Percentiles rank a stretch among this genome's conserved stretches.
Evolutionary conservation across 2,329 filamentous ascomycete species (phyloP).

Genomic region (Verticillium klebahnii): DNA sequence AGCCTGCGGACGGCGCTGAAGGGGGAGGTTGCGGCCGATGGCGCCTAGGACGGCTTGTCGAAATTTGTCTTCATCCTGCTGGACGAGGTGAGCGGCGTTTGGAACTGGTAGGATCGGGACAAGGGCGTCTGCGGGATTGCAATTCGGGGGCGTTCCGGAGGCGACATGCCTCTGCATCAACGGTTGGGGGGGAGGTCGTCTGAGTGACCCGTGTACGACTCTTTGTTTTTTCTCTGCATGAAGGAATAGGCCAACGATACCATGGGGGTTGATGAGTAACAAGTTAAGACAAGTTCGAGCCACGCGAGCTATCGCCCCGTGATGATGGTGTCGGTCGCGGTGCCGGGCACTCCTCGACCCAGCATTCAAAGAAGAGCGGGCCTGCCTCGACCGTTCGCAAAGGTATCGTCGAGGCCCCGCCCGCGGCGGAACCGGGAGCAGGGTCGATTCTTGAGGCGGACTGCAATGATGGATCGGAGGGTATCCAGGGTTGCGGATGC

Average conservation of each 20-base stretch:
- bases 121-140: neutral
- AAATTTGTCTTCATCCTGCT: neutral
- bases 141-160: neutral
- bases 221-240: neutral
- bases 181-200: neutral
- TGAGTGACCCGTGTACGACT: neutral
- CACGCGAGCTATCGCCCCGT: neutral
- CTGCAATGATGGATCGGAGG: constrained; percentile 45
- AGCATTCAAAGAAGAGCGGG: constrained; percentile 60
- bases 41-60: constrained; percentile 4
- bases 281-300: neutral
- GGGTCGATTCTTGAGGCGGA: constrained; percentile 25
- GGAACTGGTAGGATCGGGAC: neutral
- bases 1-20: constrained; percentile 58
- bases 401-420: constrained; percentile 39
- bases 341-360: constrained; percentile 55
- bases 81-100: constrained; percentile 1
- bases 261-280: neutral
- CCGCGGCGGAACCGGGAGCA: constrained; percentile 22
- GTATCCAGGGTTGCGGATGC: constrained; percentile 59
- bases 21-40: constrained; percentile 44
- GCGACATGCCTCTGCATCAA: neutral
- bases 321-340: neutral
- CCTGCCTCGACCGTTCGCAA: constrained; percentile 52
- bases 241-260: neutral